Evolutionary conservation across 163 green algal species (phyloP).

Genomic region (Coccomyxa subellipsoidea): DNA sequence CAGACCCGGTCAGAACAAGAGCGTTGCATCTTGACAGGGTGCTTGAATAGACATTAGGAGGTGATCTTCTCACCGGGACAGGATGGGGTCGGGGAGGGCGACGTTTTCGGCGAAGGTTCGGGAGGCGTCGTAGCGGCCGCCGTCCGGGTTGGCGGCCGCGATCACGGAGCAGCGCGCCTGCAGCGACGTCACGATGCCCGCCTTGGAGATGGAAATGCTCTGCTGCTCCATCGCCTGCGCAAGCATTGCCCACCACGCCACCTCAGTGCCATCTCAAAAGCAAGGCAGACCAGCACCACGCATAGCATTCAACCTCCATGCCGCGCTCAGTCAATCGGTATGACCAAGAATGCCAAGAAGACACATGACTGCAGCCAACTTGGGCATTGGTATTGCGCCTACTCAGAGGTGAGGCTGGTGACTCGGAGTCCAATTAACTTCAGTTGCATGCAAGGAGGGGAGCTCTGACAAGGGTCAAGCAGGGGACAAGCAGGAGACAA

Average conservation of each 20-base stretch:
- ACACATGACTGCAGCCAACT: no score
- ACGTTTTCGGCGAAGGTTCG: conserved; percentile 95
- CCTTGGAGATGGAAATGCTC: conserved; percentile 90
- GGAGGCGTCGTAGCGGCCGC: conserved; percentile 89
- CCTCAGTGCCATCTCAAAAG: conserved; percentile 81
- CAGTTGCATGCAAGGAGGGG: no score
- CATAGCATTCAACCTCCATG: conserved; percentile 13
- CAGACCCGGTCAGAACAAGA: background rate
- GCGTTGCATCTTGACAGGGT: background rate
- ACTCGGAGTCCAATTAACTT: no score
- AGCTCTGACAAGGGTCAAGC: no score
- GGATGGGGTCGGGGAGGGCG: conserved; percentile 94
- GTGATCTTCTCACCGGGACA: conserved; percentile 72
- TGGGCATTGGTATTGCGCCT: no score
- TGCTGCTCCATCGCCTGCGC: conserved; percentile 96
- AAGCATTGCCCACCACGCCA: conserved; percentile 53
- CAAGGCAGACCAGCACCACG: conserved; percentile 96
- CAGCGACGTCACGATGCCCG: conserved; percentile 74
- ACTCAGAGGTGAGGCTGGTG: no score
- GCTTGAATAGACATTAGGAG: background rate
- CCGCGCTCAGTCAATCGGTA: no score
- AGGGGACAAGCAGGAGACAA: background rate
- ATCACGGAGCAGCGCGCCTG: conserved; percentile 96
- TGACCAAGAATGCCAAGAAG: no score
- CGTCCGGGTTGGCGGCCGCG: conserved; percentile 95